Conservation (phyloP, 2,329 filamentous ascomycete species). For the Cladobotryum protrusum region DNA sequence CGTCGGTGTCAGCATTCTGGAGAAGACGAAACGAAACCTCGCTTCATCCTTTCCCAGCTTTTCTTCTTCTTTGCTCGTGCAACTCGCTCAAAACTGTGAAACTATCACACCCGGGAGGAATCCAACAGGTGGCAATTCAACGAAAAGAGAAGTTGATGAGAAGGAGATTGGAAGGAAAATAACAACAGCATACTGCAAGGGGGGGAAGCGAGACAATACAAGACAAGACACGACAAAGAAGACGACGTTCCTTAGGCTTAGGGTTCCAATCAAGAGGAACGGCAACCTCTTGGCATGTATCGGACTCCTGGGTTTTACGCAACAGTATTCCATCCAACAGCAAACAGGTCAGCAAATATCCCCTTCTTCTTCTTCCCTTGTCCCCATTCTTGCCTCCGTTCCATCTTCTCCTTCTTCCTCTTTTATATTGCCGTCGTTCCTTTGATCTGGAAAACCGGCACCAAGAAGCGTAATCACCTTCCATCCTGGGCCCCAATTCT, state of each 20-base stretch:
- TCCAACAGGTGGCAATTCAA: too few relatives aligned
- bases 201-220: not conserved
- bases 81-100: not conserved
- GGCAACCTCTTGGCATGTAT: too few relatives aligned
- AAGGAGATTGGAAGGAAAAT: not conserved
- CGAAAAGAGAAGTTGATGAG: not conserved
- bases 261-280: not conserved
- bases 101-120: not conserved
- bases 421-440: not conserved
- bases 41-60: not conserved
- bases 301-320: too few relatives aligned
- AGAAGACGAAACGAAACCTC: not conserved
- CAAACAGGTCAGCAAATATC: not conserved
- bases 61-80: too few relatives aligned
- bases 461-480: not conserved
- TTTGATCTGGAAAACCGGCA: constrained; percentile 1
- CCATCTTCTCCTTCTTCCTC: not conserved
- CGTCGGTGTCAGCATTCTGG: not conserved
- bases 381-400: not conserved
- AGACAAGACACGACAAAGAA: too few relatives aligned
- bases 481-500: too few relatives aligned
- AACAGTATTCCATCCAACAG: too few relatives aligned
- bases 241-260: not conserved
- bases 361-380: not conserved
- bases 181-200: not conserved